phyloP scores from a whole-genome alignment of 2,329 filamentous ascomycete genomes.

The Paracoccidioides brasiliensis region DNA sequence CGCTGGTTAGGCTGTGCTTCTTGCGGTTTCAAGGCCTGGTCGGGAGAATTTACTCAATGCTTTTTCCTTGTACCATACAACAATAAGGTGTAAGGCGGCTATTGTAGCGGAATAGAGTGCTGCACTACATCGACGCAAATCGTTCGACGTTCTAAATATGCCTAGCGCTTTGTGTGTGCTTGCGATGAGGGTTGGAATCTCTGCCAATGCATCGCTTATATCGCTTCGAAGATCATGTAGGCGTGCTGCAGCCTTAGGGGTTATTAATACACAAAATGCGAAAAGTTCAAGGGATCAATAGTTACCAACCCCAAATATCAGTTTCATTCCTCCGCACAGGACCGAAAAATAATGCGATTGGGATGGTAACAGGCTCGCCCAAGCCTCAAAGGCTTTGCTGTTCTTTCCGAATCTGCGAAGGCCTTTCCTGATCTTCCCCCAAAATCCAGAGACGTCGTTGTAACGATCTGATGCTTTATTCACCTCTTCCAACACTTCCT shows the following conservation, averaged over 20 bases:
- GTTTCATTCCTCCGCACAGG: not conserved
- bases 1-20: not conserved
- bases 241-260: not conserved
- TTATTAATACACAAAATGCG: not conserved
- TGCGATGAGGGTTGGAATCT: not conserved
- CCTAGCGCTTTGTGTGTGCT: not conserved
- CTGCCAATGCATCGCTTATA: not conserved
- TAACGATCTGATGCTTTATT: not conserved
- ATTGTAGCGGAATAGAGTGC: not conserved
- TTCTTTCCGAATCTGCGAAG: not conserved
- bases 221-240: slow-evolving; percentile 1
- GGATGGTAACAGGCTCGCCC: not conserved
- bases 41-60: not conserved
- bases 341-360: slow-evolving; percentile 1
- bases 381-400: not conserved
- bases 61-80: not conserved
- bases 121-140: not conserved
- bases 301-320: not conserved
- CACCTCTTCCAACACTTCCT: not conserved
- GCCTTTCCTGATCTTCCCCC: not conserved
- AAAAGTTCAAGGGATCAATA: too few species aligned
- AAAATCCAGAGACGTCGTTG: not conserved
- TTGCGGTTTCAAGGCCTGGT: not conserved
- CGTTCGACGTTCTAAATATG: not conserved
- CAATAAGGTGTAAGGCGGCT: not conserved